A percentile compares a stretch with the other conserved stretches of the same genome.
Conservation (phyloP, 352 stramenopile species). For the Phytophthora pistaciae region DNA sequence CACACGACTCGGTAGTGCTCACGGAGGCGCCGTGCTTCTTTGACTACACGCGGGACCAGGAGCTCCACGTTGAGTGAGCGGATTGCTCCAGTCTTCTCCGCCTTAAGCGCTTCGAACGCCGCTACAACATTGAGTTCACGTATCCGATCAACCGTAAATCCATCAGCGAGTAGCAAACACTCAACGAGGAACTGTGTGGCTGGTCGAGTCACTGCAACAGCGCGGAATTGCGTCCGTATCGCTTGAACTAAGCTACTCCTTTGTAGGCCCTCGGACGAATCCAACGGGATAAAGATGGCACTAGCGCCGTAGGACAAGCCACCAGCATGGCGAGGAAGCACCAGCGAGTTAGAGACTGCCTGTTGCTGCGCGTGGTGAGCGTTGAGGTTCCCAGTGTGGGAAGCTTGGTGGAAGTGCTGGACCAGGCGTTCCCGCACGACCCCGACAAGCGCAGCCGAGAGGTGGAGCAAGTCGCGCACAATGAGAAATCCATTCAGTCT, state of each 20-base stretch:
- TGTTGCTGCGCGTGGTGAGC: conserved; percentile 10
- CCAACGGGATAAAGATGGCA: conserved; percentile 44
- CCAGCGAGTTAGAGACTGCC: conserved; percentile 20
- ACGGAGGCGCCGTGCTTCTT: conserved; percentile 26
- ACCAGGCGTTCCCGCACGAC: conserved; percentile 27
- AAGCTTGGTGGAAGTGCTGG: conserved; percentile 27
- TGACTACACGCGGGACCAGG: conserved; percentile 35
- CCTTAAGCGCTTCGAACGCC: conserved; percentile 37
- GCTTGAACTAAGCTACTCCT: conserved; percentile 33
- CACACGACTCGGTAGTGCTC: conserved; percentile 22
- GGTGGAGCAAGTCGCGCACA: conserved; percentile 24
- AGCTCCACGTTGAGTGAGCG: conserved; percentile 28
- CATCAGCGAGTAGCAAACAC: conserved; percentile 36
- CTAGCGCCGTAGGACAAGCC: conserved; percentile 17
- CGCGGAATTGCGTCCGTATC: conserved; percentile 40
- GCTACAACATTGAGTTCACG: conserved; percentile 18
- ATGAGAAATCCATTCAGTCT: conserved; percentile 36
- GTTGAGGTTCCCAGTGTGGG: conserved; percentile 1
- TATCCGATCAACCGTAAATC: conserved; percentile 30
- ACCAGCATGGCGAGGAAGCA: conserved; percentile 19
- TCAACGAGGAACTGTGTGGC: conserved; percentile 39
- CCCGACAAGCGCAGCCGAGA: conserved; percentile 10
- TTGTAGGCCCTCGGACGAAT: conserved; percentile 10
- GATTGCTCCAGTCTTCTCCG: conserved; percentile 5
- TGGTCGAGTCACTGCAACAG: conserved; percentile 35